A percentile compares a stretch with the other conserved stretches of the same genome.
Conservation (phyloP, 2,329 filamentous ascomycete genomes). For the Calycina marina region DNA sequence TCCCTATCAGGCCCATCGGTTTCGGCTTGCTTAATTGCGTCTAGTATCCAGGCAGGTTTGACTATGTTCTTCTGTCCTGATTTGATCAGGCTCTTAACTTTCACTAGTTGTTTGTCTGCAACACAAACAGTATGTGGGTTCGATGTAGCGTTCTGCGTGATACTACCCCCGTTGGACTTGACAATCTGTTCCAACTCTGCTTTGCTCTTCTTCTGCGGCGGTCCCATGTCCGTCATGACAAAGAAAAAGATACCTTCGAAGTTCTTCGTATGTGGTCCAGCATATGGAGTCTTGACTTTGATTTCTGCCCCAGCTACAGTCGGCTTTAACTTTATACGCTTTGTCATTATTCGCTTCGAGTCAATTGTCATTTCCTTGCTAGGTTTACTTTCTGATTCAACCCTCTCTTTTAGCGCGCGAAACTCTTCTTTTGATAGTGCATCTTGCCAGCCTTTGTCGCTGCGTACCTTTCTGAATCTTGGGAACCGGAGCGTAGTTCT, state of each 20-base stretch:
- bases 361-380: slow-evolving; percentile 70
- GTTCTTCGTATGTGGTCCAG: slow-evolving; percentile 42
- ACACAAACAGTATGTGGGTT: slow-evolving; percentile 53
- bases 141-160: slow-evolving; percentile 59
- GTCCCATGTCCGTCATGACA: slow-evolving; percentile 61
- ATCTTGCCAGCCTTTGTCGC: slow-evolving; percentile 73
- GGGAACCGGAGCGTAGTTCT: slow-evolving; percentile 78
- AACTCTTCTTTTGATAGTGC: slow-evolving; percentile 72
- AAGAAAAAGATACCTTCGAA: slow-evolving; percentile 71
- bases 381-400: slow-evolving; percentile 55
- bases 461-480: slow-evolving; percentile 65
- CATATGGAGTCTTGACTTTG: slow-evolving; percentile 34
- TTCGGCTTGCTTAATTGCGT: slow-evolving; percentile 42
- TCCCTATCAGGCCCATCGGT: slow-evolving; percentile 32
- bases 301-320: slow-evolving; percentile 56
- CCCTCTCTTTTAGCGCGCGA: slow-evolving; percentile 49
- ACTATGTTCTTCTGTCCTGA: slow-evolving; percentile 57
- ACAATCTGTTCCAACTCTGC: slow-evolving; percentile 65
- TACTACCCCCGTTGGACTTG: slow-evolving; percentile 66
- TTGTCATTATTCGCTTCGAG: slow-evolving; percentile 40
- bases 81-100: slow-evolving; percentile 72
- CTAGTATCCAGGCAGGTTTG: slow-evolving; percentile 66
- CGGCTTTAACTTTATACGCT: slow-evolving; percentile 54
- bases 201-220: slow-evolving; percentile 62
- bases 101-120: slow-evolving; percentile 67